phyloP scores from a whole-genome alignment of 768 basidiomycete species.

The Leccinum disarticulatum region DNA sequence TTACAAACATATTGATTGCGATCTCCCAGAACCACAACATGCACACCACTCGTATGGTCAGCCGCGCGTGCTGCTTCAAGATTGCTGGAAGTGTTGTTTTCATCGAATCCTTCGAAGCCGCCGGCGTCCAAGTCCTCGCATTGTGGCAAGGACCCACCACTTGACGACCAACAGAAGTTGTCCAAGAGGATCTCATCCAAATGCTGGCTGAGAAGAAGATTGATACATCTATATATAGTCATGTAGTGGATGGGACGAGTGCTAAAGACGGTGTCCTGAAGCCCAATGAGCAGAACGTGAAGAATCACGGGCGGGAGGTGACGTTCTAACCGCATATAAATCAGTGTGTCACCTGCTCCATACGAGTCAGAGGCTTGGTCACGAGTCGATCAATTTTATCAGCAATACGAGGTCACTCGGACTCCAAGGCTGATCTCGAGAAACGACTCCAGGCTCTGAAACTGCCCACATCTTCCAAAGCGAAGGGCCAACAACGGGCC shows the following conservation, averaged over 20 bases:
- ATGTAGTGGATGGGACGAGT: constrained; percentile 29
- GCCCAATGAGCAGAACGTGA: constrained; percentile 75
- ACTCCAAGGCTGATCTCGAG: constrained; percentile 47
- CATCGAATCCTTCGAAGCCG: constrained; percentile 31
- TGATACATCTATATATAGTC: constrained; percentile 46
- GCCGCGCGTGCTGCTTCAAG: constrained; percentile 54
- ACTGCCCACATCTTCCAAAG: constrained; percentile 43
- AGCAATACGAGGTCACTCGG: constrained; percentile 51
- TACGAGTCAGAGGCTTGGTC: constrained; percentile 73
- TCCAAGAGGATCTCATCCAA: constrained; percentile 59
- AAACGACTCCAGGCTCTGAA: constrained; percentile 44
- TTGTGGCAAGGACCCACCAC: constrained; percentile 44
- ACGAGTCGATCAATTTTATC: constrained; percentile 57
- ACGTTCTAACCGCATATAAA: constrained; percentile 67
- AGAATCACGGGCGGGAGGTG: constrained; percentile 64
- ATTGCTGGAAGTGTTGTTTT: constrained; percentile 30
- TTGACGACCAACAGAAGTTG: constrained; percentile 47
- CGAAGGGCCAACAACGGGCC: constrained; percentile 56
- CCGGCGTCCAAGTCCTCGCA: constrained; percentile 25
- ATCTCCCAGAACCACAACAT: constrained; percentile 72
- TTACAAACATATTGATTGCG: constrained; percentile 78
- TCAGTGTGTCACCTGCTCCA: constrained; percentile 44
- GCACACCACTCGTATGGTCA: constrained; percentile 76
- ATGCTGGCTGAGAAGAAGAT: constrained; percentile 70
- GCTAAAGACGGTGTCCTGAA: constrained; percentile 30